Percentiles rank a stretch among this genome's conserved stretches.
Evolutionary conservation across 176 grass and related monocot genomes (phyloP).

Genomic region (Hsuehochloa calcarea): DNA sequence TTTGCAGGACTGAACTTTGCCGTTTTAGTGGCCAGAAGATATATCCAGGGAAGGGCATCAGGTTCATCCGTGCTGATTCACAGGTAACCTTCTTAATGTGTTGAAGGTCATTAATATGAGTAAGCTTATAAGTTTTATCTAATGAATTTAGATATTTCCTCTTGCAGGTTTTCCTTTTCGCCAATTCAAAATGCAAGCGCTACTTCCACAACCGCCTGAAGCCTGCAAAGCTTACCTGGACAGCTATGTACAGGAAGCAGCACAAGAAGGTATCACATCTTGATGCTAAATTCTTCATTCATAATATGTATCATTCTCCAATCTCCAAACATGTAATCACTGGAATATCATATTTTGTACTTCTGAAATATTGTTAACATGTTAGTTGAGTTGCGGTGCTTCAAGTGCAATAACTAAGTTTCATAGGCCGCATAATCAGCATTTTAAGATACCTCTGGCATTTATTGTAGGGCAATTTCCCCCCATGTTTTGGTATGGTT

Average conservation of each 20-base stretch:
- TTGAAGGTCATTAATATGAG: background rate
- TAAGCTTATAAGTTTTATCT: background rate
- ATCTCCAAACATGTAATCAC: background rate
- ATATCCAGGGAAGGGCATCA: constrained; percentile 88
- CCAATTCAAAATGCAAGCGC: constrained; percentile 91
- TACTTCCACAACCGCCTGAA: constrained; percentile 93
- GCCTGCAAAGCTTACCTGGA: constrained; percentile 94
- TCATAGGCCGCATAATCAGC: background rate
- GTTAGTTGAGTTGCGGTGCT: background rate
- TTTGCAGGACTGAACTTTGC: constrained; percentile 84
- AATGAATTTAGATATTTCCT: background rate
- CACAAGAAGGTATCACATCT: constrained; percentile 78
- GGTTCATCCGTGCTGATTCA: constrained; percentile 78
- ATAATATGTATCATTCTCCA: background rate
- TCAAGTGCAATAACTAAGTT: background rate
- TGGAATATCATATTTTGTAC: background rate
- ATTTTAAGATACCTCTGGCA: background rate
- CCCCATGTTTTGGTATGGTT: background rate
- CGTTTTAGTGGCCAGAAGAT: constrained; percentile 91
- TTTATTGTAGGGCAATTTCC: background rate
- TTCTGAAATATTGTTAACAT: background rate
- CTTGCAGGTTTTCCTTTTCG: constrained; percentile 77
- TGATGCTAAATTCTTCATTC: background rate
- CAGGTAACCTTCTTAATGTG: constrained; percentile 47
- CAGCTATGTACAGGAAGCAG: constrained; percentile 91